Evolutionary conservation across 1,284 basidiomycete species (phyloP), one percentile per base, ranked within the genome.

Genomic region (Puccinia sorghi): DNA sequence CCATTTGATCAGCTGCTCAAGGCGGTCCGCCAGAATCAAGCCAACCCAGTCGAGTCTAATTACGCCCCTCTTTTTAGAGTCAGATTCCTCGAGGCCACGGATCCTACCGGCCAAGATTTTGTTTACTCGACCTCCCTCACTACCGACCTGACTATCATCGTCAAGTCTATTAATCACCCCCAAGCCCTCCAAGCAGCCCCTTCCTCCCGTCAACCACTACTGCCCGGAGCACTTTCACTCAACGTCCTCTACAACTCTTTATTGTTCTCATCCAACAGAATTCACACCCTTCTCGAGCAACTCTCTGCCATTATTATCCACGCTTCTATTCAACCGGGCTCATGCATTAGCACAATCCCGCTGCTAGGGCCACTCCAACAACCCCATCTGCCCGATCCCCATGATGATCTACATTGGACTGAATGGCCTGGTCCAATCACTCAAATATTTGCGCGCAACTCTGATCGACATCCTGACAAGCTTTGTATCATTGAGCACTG

Each of bases 351-450:
- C 66, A 88, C 92, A 17, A 88, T 96, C 63, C 90, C 93, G 1
- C 86, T 97, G n/a, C 86, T 93, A 63, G 94, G 94, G 0, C 87
- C 89, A 2, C 84, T 86, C 9, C 94, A 97, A 85, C 88, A 88
- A 75, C 85, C 86, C 2, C 87, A 88, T 69, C 88, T 99, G 17
- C 97, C 97, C 0, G 88, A 93, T 83, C 94, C 97, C 2, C 90
- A 89, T 15, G 91, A 89, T 12, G 92, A 99, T 84, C 89, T 99
- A 56, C 90, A 97, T 83, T 99, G 96, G 94, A 97, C 94, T 85
- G 94, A 92, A 76, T 99, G 90, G 89, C 93, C 94, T 84, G 97
- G 97, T 52, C 93, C 97, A 25, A 93, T 97, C 84, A 93, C 97
- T 52, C 92, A 97, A 84, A 89, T 97, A 69, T 96, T 98, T 86